Evolutionary conservation across 495 filamentous ascomycete species (phyloP), one percentile per base, ranked within the genome.

Genomic region (Astrothelium macrocarpum): DNA sequence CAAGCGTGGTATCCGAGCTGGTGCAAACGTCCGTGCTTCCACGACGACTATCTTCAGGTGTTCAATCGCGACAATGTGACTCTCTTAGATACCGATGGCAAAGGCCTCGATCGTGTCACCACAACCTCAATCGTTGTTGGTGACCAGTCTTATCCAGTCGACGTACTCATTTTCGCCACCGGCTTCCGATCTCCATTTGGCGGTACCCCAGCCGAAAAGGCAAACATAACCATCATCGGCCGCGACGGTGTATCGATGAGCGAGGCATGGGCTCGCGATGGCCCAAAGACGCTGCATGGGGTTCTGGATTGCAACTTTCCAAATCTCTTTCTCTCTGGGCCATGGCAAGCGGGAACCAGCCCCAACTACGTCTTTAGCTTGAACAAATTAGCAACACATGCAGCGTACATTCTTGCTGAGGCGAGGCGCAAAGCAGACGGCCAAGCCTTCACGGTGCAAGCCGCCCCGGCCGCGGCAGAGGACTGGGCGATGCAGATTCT

Each of bases 41-140:
- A 81, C 61, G 72, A 74, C 60, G 67, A 70, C 25, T 73, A 73
- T 60, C 66, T 73, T 14, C 42, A 20, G 18, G 53, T 61, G 0
- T 75, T 73, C 66, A 75, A 73, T 53, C 61, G 59, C 2, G 34
- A 43, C 1, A 65, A 73, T 34, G 73, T 75, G 25, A 59, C 63
- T 2, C 77, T 84, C 14, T 67, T 84, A 34, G 80, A 83, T 69
- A 84, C 81, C 2, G 72, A 79, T 39, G 82, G 80, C n/a, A 78
- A 77, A 67, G 79, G 81, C 23, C 60, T 80, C 11, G 74, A 77
- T 25, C 62, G 75, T 34, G 63, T 78, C 2, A 80, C 77, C 3
- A 45, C 66, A 11, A 61, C 60, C 18, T 75, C 74, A 1, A 62
- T 83, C 29, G 74, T 81, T 0, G 73, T 73, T 26, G 71, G 66